Conservation (phyloP, 371 early-diverging fungal genomes). For the Saksenaea vasiformis region DNA sequence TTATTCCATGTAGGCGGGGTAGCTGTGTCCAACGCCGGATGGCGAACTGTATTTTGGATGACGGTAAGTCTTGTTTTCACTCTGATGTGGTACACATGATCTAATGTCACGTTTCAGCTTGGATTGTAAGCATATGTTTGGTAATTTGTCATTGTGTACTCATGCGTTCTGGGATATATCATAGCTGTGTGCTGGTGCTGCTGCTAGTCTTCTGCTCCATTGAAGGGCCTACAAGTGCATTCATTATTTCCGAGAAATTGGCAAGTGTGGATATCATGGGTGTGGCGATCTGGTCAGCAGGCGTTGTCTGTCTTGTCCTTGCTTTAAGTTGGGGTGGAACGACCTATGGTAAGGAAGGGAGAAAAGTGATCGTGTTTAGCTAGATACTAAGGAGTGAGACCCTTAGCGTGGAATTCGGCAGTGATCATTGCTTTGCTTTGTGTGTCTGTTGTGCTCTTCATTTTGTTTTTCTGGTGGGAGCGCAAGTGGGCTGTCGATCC, state of each 20-base stretch:
- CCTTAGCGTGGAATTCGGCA: constrained; percentile 47
- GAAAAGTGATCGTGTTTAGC: neutral
- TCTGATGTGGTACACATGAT: neutral
- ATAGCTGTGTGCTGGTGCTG: constrained; percentile 24
- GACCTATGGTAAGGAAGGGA: constrained; percentile 25
- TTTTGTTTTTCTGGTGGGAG: constrained; percentile 48
- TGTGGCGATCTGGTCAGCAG: constrained; percentile 31
- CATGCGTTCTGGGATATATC: neutral
- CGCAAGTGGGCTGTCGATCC: constrained; percentile 41
- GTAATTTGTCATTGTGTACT: neutral
- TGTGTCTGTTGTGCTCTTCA: constrained; percentile 35
- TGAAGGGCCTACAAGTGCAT: constrained; percentile 15
- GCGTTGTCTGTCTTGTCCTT: constrained; percentile 31
- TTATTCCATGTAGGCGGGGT: constrained; percentile 25
- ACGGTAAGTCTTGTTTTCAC: constrained; percentile 29
- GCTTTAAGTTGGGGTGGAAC: constrained; percentile 47
- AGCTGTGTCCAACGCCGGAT: constrained; percentile 28
- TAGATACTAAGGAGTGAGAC: neutral
- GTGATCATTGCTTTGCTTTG: constrained; percentile 51
- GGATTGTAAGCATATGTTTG: constrained; percentile 29
- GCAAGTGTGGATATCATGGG: constrained; percentile 27
- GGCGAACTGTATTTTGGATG: constrained; percentile 49
- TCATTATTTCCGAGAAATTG: constrained; percentile 3
- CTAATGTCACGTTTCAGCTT: constrained; percentile 14
- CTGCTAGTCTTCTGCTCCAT: constrained; percentile 24